A percentile compares a stretch with the other conserved stretches of the same genome.
Evolutionary conservation across 176 grass and related monocot genomes (phyloP).

Genomic region (Guadua angustifolia): DNA sequence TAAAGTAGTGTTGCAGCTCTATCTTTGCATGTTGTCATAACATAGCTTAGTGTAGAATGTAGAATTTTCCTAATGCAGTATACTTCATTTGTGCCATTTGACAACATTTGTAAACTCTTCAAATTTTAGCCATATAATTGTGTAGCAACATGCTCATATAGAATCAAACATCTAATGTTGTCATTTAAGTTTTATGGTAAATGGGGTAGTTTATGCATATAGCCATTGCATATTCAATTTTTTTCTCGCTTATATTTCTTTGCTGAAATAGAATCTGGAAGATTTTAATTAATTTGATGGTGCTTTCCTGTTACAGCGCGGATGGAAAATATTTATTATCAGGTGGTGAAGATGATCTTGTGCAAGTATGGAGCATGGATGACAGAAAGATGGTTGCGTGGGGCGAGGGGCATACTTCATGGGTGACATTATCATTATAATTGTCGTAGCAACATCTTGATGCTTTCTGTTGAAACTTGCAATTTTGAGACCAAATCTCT

Average conservation of each 20-base stretch:
- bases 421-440: slow-evolving; percentile 59
- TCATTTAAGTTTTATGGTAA: not conserved
- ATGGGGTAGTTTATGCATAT: slow-evolving; percentile 26
- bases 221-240: not conserved
- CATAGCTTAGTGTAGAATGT: slow-evolving; percentile 1
- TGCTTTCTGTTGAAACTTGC: not conserved
- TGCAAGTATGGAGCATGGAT: slow-evolving; percentile 98
- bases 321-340: slow-evolving; percentile 94
- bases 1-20: slow-evolving; percentile 7
- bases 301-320: slow-evolving; percentile 50
- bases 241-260: not conserved
- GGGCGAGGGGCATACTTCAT: slow-evolving; percentile 98
- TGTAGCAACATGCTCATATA: not conserved
- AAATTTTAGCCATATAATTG: slow-evolving; percentile 8
- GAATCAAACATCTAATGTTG: not conserved
- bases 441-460: slow-evolving; percentile 28
- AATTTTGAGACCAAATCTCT: slow-evolving; percentile 35
- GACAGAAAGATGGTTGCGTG: slow-evolving; percentile 91
- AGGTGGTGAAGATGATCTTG: slow-evolving; percentile 93
- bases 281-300: slow-evolving; percentile 37
- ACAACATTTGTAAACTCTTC: not conserved
- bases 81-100: slow-evolving; percentile 23
- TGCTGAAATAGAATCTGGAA: not conserved
- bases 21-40: slow-evolving; percentile 18
- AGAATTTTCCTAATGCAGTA: slow-evolving; percentile 27